These are phyloP conservation scores for Paxillus involutus DNA, from an alignment of 768 basidiomycete species.

Conservation along the genomic window DNA sequence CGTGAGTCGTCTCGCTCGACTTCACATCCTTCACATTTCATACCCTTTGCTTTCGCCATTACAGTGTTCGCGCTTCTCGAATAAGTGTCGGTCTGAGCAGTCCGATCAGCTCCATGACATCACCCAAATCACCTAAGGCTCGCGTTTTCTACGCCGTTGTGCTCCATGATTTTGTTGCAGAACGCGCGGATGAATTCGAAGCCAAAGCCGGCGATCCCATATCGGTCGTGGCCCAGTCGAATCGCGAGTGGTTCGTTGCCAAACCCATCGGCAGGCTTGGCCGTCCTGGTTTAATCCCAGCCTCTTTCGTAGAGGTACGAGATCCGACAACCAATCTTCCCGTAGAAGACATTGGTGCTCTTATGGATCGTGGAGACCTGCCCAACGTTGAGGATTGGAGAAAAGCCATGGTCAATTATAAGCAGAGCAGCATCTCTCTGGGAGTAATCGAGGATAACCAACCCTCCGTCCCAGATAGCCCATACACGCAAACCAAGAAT, in stretches of 20 bases:
- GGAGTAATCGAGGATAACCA: conserved; percentile 78
- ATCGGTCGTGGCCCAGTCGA: conserved; percentile 98
- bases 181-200: conserved; percentile 94
- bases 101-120: conserved; percentile 28
- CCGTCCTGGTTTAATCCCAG: conserved; percentile 95
- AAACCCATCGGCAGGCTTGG: conserved; percentile 96
- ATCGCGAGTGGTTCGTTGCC: conserved; percentile 99
- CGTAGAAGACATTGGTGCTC: conserved; percentile 67
- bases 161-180: conserved; percentile 93
- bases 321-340: conserved; percentile 86
- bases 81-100: conserved; percentile 13
- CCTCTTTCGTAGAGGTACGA: conserved; percentile 94
- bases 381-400: conserved; percentile 99
- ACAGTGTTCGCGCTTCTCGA: conserved; percentile 46
- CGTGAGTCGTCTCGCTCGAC: conserved; percentile 44
- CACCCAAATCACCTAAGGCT: conserved; percentile 38
- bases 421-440: conserved; percentile 92
- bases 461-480: conserved; percentile 43
- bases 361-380: conserved; percentile 86
- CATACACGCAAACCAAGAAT: conserved; percentile 30
- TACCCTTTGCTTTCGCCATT: not conserved
- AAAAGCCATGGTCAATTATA: conserved; percentile 90
- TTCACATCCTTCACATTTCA: conserved; percentile 5
- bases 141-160: conserved; percentile 93
- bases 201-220: conserved; percentile 93